phyloP scores from a whole-genome alignment of 768 basidiomycete species.

The Tylopilus balloui region DNA sequence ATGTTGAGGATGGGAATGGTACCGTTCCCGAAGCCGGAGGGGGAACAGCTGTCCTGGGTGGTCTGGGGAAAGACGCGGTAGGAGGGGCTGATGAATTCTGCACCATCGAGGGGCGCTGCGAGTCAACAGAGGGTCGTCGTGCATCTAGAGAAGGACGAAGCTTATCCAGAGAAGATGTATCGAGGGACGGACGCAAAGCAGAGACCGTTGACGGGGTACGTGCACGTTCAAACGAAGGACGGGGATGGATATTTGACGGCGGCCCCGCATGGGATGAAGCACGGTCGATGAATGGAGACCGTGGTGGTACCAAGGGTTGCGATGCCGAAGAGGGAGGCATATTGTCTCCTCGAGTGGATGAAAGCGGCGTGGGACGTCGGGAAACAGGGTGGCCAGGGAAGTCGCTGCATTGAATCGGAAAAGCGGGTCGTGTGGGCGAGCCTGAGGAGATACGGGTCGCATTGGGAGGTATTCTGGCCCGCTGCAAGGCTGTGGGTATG shows the following conservation, averaged over 20 bases:
- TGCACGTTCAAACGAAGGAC: constrained; percentile 15
- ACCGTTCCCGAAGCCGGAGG: constrained; percentile 5
- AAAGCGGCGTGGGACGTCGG: constrained; percentile 14
- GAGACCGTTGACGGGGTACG: constrained; percentile 15
- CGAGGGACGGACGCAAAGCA: constrained; percentile 14
- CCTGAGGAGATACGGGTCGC: neutral
- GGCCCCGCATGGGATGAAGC: constrained; percentile 11
- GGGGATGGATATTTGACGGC: constrained; percentile 6
- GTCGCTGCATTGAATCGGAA: constrained; percentile 14
- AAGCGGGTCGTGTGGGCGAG: constrained; percentile 9
- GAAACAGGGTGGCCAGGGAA: constrained; percentile 3
- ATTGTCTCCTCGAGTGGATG: constrained; percentile 16
- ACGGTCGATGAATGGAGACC: constrained; percentile 5
- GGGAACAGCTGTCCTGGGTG: constrained; percentile 9
- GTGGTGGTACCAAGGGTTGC: constrained; percentile 7
- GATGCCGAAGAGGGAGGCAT: neutral
- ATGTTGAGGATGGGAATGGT: constrained; percentile 16
- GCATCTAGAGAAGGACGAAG: constrained; percentile 12
- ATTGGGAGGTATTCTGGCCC: constrained; percentile 22
- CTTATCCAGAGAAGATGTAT: constrained; percentile 19
- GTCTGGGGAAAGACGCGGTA: constrained; percentile 2
- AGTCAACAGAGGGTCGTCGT: constrained; percentile 15
- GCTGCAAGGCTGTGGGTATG: constrained; percentile 13
- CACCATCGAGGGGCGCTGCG: constrained; percentile 3
- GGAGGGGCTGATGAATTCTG: neutral